Conservation (phyloP, 345 rosid genomes). For the Arabidopsis suecica region DNA sequence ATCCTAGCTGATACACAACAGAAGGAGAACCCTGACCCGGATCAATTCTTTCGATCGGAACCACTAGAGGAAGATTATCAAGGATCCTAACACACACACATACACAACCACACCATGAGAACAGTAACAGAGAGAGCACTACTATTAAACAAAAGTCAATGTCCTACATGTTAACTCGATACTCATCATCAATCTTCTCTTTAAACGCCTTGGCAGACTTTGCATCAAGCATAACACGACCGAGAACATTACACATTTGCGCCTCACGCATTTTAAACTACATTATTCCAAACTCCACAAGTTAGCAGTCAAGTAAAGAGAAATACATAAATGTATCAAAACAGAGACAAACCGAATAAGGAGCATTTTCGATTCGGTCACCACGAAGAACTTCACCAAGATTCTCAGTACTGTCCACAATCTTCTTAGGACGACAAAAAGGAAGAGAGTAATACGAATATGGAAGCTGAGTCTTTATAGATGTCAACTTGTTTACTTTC, state of each 20-base stretch:
- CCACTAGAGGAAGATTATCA: constrained; percentile 94
- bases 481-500: constrained; percentile 92
- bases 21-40: constrained; percentile 58
- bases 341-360: constrained; percentile 63
- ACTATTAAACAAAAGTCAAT: background rate
- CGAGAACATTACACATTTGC: constrained; percentile 70
- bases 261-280: constrained; percentile 96
- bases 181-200: constrained; percentile 93
- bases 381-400: constrained; percentile 99
- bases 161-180: constrained; percentile 89
- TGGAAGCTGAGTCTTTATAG: constrained; percentile 93
- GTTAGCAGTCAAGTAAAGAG: background rate
- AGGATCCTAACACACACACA: constrained; percentile 72
- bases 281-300: constrained; percentile 33
- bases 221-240: constrained; percentile 64
- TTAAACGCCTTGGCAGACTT: constrained; percentile 72
- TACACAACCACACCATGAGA: constrained; percentile 33
- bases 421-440: constrained; percentile 68
- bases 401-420: constrained; percentile 92
- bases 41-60: constrained; percentile 72
- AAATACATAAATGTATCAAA: background rate
- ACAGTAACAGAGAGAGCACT: background rate
- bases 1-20: constrained; percentile 84
- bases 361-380: constrained; percentile 92
- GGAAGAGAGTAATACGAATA: constrained; percentile 85